These are phyloP conservation scores for Talaromyces sp. DNA, from an alignment of 2,329 filamentous ascomycete species.

Conservation along the genomic window DNA sequence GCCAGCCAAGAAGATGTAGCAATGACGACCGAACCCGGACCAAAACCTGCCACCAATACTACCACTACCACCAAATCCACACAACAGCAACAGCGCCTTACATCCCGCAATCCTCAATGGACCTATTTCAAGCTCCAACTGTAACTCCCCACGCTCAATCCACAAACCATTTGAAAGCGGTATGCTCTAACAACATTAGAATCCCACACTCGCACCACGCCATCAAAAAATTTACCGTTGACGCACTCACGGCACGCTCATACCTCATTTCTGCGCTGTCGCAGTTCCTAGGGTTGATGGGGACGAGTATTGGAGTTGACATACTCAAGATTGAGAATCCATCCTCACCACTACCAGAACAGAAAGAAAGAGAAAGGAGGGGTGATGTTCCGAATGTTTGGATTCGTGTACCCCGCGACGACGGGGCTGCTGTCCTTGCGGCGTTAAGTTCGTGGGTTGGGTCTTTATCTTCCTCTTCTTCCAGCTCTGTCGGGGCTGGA, in stretches of 20 bases:
- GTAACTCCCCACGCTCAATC: constrained; percentile 23
- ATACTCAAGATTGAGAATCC: constrained; percentile 40
- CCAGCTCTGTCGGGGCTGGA: not conserved
- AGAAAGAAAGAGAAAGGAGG: not conserved
- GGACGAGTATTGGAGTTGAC: constrained; percentile 47
- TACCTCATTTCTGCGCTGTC: constrained; percentile 46
- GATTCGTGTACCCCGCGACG: constrained; percentile 47
- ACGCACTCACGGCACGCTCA: constrained; percentile 47
- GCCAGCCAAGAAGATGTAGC: not conserved
- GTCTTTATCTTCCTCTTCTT: constrained; percentile 7
- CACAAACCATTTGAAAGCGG: too few species aligned
- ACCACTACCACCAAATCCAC: constrained; percentile 14
- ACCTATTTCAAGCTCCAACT: constrained; percentile 44
- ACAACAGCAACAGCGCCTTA: constrained; percentile 28
- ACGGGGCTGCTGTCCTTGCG: constrained; percentile 41
- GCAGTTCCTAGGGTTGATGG: constrained; percentile 47
- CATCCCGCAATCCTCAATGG: constrained; percentile 43
- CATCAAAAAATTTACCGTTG: constrained; percentile 27
- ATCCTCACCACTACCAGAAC: not conserved
- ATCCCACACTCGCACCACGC: constrained; percentile 27
- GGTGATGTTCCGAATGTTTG: constrained; percentile 28
- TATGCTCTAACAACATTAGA: constrained; percentile 18
- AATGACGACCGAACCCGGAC: not conserved
- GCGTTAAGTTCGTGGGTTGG: constrained; percentile 49
- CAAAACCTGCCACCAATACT: not conserved